Conservation (phyloP, 2,329 filamentous ascomycete species). For the Penicillium sp. region DNA sequence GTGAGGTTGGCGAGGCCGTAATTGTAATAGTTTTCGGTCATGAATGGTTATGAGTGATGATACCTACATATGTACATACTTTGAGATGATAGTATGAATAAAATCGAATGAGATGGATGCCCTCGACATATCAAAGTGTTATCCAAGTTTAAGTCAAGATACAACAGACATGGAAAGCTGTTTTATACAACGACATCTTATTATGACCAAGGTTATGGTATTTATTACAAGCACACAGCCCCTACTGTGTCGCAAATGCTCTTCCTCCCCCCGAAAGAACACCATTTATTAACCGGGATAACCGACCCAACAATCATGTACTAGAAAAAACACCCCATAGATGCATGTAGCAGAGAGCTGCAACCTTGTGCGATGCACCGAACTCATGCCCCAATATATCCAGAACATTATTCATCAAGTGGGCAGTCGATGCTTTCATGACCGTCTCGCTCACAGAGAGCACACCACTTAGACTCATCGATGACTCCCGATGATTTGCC, state of each 20-base stretch:
- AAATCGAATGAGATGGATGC: not conserved
- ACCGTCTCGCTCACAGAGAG: constrained; percentile 90
- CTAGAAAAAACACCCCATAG: constrained; percentile 21
- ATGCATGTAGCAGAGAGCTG: constrained; percentile 4
- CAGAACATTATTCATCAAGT: constrained; percentile 65
- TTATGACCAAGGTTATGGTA: not conserved
- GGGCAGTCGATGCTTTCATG: constrained; percentile 96
- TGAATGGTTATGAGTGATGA: constrained; percentile 8
- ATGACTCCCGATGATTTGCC: constrained; percentile 75
- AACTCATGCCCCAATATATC: constrained; percentile 4
- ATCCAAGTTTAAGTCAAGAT: not conserved
- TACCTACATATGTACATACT: not conserved
- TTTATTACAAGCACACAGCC: constrained; percentile 3
- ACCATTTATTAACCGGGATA: constrained; percentile 4
- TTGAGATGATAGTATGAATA: not conserved
- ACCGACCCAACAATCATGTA: constrained; percentile 22
- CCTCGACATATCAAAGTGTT: not conserved
- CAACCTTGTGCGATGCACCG: constrained; percentile 7
- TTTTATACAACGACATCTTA: not conserved
- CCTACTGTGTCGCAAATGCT: not conserved
- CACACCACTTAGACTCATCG: constrained; percentile 92
- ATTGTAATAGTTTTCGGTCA: not conserved
- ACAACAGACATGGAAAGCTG: not conserved
- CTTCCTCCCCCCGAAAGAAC: not conserved
- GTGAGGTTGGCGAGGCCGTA: not conserved